These are phyloP conservation scores for Trichoderma gracile DNA, from an alignment of 2,329 filamentous ascomycete genomes.

Conservation along the genomic window DNA sequence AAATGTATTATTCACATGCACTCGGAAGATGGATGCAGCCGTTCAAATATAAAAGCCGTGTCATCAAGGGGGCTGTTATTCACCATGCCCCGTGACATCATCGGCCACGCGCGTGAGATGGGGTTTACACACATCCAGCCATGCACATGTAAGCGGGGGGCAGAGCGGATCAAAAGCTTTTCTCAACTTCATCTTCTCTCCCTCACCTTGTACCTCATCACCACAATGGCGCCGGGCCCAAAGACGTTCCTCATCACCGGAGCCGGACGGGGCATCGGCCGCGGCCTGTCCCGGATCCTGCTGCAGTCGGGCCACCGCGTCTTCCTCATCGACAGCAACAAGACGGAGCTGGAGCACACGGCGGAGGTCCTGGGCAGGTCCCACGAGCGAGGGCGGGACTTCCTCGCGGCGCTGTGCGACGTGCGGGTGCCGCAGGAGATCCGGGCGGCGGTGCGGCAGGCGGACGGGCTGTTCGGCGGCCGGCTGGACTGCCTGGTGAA, in stretches of 20 bases:
- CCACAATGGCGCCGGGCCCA: slow-evolving; percentile 18
- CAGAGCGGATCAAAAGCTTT: not conserved
- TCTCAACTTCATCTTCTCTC: not conserved
- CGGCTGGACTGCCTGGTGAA: slow-evolving; percentile 45
- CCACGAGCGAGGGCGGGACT: slow-evolving; percentile 27
- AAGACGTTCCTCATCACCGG: slow-evolving; percentile 32
- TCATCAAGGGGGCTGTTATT: too few species aligned
- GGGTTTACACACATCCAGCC: not conserved
- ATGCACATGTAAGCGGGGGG: not conserved
- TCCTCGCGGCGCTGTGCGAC: slow-evolving; percentile 35
- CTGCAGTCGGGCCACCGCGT: slow-evolving; percentile 43
- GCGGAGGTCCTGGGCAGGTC: slow-evolving; percentile 31
- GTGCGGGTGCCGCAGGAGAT: slow-evolving; percentile 39
- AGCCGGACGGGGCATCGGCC: slow-evolving; percentile 31
- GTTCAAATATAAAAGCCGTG: too few species aligned
- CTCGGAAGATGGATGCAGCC: too few species aligned
- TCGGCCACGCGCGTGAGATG: too few species aligned
- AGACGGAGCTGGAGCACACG: slow-evolving; percentile 41
- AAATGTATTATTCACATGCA: too few species aligned
- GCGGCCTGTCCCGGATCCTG: slow-evolving; percentile 35
- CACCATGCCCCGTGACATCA: too few species aligned
- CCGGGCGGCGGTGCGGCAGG: slow-evolving; percentile 33
- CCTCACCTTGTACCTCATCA: not conserved
- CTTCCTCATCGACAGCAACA: slow-evolving; percentile 43
- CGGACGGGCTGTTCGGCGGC: slow-evolving; percentile 38